Conservation (phyloP, 768 basidiomycete genomes). For the Cyathus striatus region DNA sequence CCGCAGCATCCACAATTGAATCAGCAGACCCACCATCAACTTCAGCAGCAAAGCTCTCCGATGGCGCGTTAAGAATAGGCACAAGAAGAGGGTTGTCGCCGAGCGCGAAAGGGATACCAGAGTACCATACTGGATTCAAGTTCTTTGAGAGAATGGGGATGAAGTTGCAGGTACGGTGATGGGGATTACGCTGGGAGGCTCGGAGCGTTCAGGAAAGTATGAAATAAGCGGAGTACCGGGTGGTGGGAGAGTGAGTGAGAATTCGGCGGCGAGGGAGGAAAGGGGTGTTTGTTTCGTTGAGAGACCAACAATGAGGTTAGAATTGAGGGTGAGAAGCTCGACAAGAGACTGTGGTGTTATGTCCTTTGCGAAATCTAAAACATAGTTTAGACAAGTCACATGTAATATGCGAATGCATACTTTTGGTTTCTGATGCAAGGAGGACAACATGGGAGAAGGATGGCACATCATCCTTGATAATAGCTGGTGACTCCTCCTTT, state of each 20-base stretch:
- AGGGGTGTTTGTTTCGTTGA: conserved; percentile 73
- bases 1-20: conserved; percentile 62
- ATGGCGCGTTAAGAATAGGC: conserved; percentile 75
- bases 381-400: conserved; percentile 1
- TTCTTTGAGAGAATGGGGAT: conserved; percentile 37
- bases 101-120: conserved; percentile 62
- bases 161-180: conserved; percentile 39
- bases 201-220: conserved; percentile 75
- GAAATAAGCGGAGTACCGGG: conserved; percentile 81
- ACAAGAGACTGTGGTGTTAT: conserved; percentile 81
- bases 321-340: conserved; percentile 57
- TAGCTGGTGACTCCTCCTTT: conserved; percentile 61
- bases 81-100: conserved; percentile 74
- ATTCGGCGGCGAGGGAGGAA: conserved; percentile 80
- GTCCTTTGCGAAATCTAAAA: conserved; percentile 62
- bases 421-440: conserved; percentile 81
- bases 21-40: conserved; percentile 59
- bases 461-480: conserved; percentile 68
- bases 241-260: conserved; percentile 84
- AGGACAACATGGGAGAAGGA: conserved; percentile 84
- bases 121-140: conserved; percentile 67
- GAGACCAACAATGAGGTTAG: conserved; percentile 83
- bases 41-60: conserved; percentile 74
- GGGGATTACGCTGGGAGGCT: conserved; percentile 61
- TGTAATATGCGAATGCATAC: conserved; percentile 36